A percentile compares a stretch with the other conserved stretches of the same genome.
Conservation (phyloP, 352 stramenopile species). For the Peronospora tabacina region DNA sequence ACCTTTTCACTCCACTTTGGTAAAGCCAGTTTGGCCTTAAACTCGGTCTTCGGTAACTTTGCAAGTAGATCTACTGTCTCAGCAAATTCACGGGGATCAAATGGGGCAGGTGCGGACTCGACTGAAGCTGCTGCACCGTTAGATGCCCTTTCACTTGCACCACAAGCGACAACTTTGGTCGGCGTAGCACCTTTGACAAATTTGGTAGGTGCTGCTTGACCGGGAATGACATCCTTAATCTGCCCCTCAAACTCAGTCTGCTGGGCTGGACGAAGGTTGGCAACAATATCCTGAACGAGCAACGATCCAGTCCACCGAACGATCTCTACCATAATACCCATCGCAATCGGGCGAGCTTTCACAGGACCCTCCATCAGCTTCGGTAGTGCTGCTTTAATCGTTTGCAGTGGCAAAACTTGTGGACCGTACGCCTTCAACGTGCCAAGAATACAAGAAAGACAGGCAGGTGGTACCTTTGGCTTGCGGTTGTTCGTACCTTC, state of each 20-base stretch:
- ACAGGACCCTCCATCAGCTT: constrained; percentile 74
- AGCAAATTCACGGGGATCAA: constrained; percentile 80
- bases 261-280: constrained; percentile 71
- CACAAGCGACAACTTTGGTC: constrained; percentile 10
- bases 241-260: constrained; percentile 75
- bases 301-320: constrained; percentile 70
- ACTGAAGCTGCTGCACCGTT: constrained; percentile 3
- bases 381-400: constrained; percentile 60
- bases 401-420: constrained; percentile 53
- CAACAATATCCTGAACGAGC: constrained; percentile 71
- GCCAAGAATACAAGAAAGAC: constrained; percentile 55
- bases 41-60: constrained; percentile 74
- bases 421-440: constrained; percentile 76
- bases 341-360: constrained; percentile 69
- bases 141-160: constrained; percentile 11
- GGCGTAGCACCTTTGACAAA: constrained; percentile 58
- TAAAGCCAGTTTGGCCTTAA: constrained; percentile 59
- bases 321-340: constrained; percentile 78
- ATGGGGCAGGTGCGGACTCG: constrained; percentile 21
- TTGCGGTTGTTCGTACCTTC: constrained; percentile 86
- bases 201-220: constrained; percentile 61
- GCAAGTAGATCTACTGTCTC: constrained; percentile 79
- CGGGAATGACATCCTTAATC: constrained; percentile 62
- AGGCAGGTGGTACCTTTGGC: constrained; percentile 76
- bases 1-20: constrained; percentile 87